Conservation (phyloP, 768 basidiomycete genomes). For the Pisolithus sp. region DNA sequence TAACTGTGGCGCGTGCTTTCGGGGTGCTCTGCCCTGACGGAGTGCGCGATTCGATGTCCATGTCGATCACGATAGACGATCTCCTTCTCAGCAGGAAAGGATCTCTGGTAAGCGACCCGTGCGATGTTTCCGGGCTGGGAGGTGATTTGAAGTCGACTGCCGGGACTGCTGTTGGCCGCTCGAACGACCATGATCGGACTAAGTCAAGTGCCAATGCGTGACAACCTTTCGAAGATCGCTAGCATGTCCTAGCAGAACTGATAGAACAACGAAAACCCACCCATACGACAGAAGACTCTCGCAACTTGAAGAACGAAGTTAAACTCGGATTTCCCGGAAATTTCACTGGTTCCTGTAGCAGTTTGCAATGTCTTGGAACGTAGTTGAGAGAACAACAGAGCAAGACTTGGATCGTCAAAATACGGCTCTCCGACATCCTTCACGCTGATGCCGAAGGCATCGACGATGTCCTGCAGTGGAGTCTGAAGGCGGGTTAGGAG, state of each 20-base stretch:
- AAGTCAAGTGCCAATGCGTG: slow-evolving; percentile 89
- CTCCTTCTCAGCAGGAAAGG: slow-evolving; percentile 47
- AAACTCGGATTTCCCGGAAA: slow-evolving; percentile 83
- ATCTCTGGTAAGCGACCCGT: slow-evolving; percentile 43
- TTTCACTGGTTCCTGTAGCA: slow-evolving; percentile 87
- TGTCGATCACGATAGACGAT: slow-evolving; percentile 83
- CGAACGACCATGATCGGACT: slow-evolving; percentile 87
- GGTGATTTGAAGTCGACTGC: slow-evolving; percentile 13
- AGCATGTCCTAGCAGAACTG: neutral
- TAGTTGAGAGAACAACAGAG: slow-evolving; percentile 83
- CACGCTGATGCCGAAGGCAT: slow-evolving; percentile 46
- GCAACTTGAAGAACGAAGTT: slow-evolving; percentile 95
- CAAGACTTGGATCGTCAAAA: slow-evolving; percentile 92
- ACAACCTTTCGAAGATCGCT: slow-evolving; percentile 54
- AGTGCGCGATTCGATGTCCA: slow-evolving; percentile 65
- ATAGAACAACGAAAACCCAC: slow-evolving; percentile 37
- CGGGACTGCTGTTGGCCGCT: slow-evolving; percentile 52
- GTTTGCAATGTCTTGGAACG: slow-evolving; percentile 89
- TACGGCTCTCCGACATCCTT: slow-evolving; percentile 74
- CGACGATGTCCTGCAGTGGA: slow-evolving; percentile 68
- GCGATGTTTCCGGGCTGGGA: slow-evolving; percentile 42
- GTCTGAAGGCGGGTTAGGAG: slow-evolving; percentile 38
- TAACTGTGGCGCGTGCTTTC: slow-evolving; percentile 27
- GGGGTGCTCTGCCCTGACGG: slow-evolving; percentile 53
- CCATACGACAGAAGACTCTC: slow-evolving; percentile 91